Conservation (phyloP, 2,329 filamentous ascomycete species). For the Gaeumannomyces sp. region DNA sequence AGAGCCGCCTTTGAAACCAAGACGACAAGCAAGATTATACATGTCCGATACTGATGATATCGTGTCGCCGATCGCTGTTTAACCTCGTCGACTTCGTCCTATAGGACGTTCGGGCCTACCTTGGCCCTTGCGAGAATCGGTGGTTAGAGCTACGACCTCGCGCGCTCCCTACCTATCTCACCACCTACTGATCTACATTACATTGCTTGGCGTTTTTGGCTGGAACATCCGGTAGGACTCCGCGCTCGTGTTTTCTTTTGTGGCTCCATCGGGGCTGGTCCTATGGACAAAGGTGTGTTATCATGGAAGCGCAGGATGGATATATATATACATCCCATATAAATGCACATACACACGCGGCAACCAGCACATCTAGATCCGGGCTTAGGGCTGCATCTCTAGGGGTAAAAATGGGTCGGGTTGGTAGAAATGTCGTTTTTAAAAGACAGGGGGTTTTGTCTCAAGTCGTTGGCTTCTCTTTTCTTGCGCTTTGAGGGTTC, state of each 20-base stretch:
- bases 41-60: not conserved
- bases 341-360: not conserved
- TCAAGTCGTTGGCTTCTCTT: not conserved
- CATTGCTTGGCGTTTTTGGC: constrained; percentile 10
- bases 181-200: not conserved
- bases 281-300: not conserved
- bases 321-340: not conserved
- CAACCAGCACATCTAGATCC: not conserved
- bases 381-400: not conserved
- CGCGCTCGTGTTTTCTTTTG: not conserved
- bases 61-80: not conserved
- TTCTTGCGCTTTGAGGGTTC: not conserved
- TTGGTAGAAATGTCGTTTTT: not conserved
- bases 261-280: not conserved
- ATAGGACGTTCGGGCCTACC: not conserved
- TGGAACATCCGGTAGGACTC: not conserved
- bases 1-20: constrained; percentile 14
- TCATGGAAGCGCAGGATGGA: not conserved
- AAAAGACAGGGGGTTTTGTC: not conserved
- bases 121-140: not conserved
- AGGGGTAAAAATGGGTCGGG: not conserved
- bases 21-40: not conserved
- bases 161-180: not conserved
- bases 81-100: not conserved
- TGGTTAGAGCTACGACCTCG: not conserved